Conservation (phyloP, 495 filamentous ascomycete genomes). For the Aspergillus funiculosus region DNA sequence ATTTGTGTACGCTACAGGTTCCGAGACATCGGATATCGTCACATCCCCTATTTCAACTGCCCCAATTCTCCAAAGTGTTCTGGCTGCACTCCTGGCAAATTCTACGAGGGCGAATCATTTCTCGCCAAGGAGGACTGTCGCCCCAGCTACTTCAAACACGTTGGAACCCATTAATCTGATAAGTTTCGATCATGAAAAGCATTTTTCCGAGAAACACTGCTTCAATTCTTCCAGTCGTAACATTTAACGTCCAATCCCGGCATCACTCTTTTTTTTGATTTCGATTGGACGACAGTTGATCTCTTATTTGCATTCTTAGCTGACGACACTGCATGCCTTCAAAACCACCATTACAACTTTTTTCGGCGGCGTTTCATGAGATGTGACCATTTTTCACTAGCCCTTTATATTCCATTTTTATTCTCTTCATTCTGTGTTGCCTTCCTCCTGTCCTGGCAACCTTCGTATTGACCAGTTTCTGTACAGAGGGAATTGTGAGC, state of each 20-base stretch:
- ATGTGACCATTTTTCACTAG: constrained; percentile 7
- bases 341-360: constrained; percentile 25
- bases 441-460: constrained; percentile 15
- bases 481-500: constrained; percentile 2
- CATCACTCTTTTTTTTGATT: constrained; percentile 2
- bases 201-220: too few species aligned
- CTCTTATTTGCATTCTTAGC: constrained; percentile 17
- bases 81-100: constrained; percentile 76
- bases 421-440: neutral
- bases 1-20: constrained; percentile 57
- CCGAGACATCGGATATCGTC: constrained; percentile 97
- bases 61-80: constrained; percentile 93
- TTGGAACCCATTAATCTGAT: constrained; percentile 67
- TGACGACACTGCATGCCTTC: constrained; percentile 30
- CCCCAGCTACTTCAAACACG: constrained; percentile 94
- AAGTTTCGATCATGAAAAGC: too few species aligned
- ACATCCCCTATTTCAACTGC: constrained; percentile 98
- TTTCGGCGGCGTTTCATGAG: constrained; percentile 22
- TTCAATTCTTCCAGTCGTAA: too few species aligned
- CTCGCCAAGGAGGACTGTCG: constrained; percentile 90
- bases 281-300: neutral
- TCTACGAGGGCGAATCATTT: constrained; percentile 81
- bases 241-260: neutral
- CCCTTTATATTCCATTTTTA: constrained; percentile 10
- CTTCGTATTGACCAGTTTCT: constrained; percentile 34